Percentiles rank a stretch among this genome's conserved stretches.
Conservation (phyloP, 352 stramenopile genomes). For the Globisporangium perplexum region DNA sequence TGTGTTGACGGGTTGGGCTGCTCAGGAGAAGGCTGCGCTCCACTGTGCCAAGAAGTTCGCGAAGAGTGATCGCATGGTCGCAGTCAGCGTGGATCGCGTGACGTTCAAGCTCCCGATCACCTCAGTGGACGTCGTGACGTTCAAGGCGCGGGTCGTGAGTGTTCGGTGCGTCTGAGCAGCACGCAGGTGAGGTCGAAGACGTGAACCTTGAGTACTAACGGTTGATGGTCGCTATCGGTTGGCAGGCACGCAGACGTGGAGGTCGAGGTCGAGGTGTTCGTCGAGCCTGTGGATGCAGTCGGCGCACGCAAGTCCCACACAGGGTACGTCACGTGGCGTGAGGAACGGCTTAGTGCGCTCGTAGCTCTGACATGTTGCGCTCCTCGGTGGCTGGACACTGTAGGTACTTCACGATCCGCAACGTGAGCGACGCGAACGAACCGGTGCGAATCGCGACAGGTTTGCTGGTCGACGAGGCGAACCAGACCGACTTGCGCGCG, state of each 20-base stretch:
- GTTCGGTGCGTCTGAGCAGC: conserved; percentile 28
- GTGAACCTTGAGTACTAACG: too few species aligned
- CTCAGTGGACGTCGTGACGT: conserved; percentile 52
- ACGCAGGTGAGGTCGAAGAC: too few species aligned
- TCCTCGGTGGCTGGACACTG: too few species aligned
- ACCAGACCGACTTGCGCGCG: conserved; percentile 56
- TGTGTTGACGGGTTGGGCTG: too few species aligned
- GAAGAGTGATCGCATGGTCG: conserved; percentile 63
- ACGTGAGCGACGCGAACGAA: conserved; percentile 36
- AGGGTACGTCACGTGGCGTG: conserved; percentile 18
- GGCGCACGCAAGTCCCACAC: conserved; percentile 50
- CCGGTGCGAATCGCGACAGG: conserved; percentile 50
- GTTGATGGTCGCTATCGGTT: conserved; percentile 30
- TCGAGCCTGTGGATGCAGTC: conserved; percentile 34
- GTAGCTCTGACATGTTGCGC: too few species aligned
- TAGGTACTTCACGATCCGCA: conserved; percentile 60
- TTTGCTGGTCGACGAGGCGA: conserved; percentile 41
- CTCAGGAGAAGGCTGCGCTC: conserved; percentile 47
- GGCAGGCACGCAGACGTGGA: too few species aligned
- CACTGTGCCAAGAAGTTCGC: conserved; percentile 59
- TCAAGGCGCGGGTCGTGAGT: conserved; percentile 46
- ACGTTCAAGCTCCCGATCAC: conserved; percentile 67
- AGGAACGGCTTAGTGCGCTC: too few species aligned
- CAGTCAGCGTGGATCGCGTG: conserved; percentile 52
- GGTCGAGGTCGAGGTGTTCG: conserved; percentile 65